These are phyloP conservation scores for Papilionanthe hybrid DNA, from an alignment of 116 monocot genomes.

Conservation along the genomic window DNA sequence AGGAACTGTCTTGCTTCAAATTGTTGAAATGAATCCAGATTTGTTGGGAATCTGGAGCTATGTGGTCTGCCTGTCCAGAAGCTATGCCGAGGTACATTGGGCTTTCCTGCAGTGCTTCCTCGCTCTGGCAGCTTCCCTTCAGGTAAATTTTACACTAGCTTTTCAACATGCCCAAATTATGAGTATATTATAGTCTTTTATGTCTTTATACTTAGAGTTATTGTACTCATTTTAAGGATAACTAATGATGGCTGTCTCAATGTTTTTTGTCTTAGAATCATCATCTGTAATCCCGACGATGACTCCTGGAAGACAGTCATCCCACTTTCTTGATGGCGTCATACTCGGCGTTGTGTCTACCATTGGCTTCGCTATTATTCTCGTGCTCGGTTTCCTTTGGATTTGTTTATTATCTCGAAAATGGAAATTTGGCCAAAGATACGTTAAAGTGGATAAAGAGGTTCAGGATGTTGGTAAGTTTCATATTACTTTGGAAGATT, in stretches of 20 bases:
- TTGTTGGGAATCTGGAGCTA: slow-evolving; percentile 84
- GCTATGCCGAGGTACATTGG: slow-evolving; percentile 60
- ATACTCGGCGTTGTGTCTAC: slow-evolving; percentile 80
- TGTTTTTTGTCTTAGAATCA: not conserved
- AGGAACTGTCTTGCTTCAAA: not conserved
- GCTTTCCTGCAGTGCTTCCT: slow-evolving; percentile 91
- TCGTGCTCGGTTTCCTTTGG: slow-evolving; percentile 78
- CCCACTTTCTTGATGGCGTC: slow-evolving; percentile 71
- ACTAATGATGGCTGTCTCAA: slow-evolving; percentile 8
- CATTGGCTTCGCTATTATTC: slow-evolving; percentile 53
- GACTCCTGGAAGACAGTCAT: slow-evolving; percentile 31
- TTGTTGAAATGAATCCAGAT: slow-evolving; percentile 38
- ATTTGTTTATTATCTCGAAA: slow-evolving; percentile 81
- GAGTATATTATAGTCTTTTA: not conserved
- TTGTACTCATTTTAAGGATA: not conserved
- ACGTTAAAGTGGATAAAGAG: slow-evolving; percentile 70
- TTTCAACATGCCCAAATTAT: not conserved
- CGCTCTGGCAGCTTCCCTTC: slow-evolving; percentile 37
- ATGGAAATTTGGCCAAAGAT: slow-evolving; percentile 49
- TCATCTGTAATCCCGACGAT: slow-evolving; percentile 37
- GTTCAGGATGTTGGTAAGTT: slow-evolving; percentile 47
- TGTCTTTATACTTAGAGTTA: not conserved
- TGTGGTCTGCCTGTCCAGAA: slow-evolving; percentile 83
- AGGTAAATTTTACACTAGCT: slow-evolving; percentile 25
- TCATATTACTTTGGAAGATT: not conserved